Percentiles rank a stretch among this genome's conserved stretches.
phyloP scores from a whole-genome alignment of 805 yeast genomes.

The Metschnikowia similis region DNA sequence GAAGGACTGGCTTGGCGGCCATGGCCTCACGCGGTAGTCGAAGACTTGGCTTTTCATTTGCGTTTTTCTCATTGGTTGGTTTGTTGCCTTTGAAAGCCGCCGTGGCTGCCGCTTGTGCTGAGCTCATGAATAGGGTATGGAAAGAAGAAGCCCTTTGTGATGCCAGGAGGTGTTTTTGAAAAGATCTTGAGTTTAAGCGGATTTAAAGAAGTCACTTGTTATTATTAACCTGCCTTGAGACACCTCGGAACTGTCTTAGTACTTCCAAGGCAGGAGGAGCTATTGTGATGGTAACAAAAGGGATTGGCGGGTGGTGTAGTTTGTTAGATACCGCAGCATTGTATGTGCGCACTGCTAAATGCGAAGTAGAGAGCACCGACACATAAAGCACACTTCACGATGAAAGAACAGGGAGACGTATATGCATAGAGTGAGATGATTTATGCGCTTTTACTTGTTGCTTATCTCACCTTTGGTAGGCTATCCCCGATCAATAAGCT shows the following conservation, averaged over 20 bases:
- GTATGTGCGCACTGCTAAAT: not conserved
- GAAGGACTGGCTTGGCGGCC: not conserved
- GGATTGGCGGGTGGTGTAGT: not conserved
- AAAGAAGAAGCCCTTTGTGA: not conserved
- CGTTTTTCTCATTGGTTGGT: not conserved
- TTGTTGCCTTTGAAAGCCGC: constrained; percentile 36
- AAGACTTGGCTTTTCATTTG: constrained; percentile 3
- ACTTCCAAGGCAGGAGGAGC: not conserved
- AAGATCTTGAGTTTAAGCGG: not conserved
- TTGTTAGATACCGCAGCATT: not conserved
- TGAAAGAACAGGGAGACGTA: not conserved
- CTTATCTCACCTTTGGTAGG: not conserved
- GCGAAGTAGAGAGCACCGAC: not conserved
- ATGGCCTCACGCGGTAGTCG: constrained; percentile 5
- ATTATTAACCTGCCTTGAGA: not conserved
- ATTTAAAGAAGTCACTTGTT: not conserved
- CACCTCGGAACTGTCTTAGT: not conserved
- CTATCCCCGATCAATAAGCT: not conserved
- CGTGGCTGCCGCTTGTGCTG: constrained; percentile 42
- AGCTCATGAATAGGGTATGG: constrained; percentile 11
- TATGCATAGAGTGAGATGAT: not conserved
- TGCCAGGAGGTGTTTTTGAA: not conserved
- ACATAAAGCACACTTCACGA: not conserved
- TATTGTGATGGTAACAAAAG: not conserved
- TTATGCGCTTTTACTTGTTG: not conserved